Base-by-base conservation (phyloP, 345 rosid species). In the Erucastrum elatum region DNA sequence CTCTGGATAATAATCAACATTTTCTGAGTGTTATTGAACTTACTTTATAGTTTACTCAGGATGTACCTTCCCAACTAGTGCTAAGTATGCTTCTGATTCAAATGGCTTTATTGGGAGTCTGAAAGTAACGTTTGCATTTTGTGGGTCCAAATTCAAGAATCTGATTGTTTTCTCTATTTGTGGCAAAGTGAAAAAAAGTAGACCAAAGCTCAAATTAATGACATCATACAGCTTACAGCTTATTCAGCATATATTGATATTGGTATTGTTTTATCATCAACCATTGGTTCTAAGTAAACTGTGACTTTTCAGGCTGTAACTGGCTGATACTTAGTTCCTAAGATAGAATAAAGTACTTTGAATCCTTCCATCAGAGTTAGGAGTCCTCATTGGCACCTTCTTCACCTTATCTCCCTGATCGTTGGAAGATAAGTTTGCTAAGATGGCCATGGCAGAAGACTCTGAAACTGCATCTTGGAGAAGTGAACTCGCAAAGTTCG, bases 61-160 rank as follows among this genome's bases (percentile, higher is more conserved):
- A 64, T 83, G 85, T 72, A 1, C 76, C 6, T 83, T 67, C 66
- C 83, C 83, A 63, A 31, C 83, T 55, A 80, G 85, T 77, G 81
- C 60, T 70, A 76, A 16, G 55, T 46, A 46, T 46, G 55, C 16
- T 26, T 72, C 21, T 21, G 21, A 21, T 21, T 21, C 21, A 21
- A 21, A 21, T 21, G 21, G 21, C 21, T 21, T 21, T 21, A 21
- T 21, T 21, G 21, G 21, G 21, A 21, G 21, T 21, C 21, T 21
- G 21, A 21, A 21, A 21, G 21, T 21, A 21, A 21, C 21, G 21
- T 21, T 21, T 21, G 21, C 21, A 21, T 21, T 21, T 21, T 21
- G 21, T 21, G 21, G 21, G 21, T 21, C 21, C 21, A 21, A 21
- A 21, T 21, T 21, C 21, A 21, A 21, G 21, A 21, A 21, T 21